A percentile compares a stretch with the other conserved stretches of the same genome.
Evolutionary conservation across 1,139 yeast species (phyloP).

Genomic region (Spathaspora sp.): DNA sequence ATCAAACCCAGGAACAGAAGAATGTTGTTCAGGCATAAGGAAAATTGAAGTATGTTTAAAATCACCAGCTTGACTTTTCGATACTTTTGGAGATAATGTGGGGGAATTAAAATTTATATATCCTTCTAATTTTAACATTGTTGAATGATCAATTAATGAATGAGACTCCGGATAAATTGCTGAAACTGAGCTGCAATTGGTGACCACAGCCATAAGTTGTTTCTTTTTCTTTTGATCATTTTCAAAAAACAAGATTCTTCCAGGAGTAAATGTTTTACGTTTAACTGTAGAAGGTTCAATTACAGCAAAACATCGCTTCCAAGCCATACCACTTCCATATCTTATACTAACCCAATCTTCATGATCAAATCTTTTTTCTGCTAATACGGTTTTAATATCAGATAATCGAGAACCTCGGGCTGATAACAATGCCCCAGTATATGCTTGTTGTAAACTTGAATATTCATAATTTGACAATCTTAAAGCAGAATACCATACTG

Average conservation of each 20-base stretch:
- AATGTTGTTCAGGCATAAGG: constrained; percentile 92
- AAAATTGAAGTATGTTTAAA: constrained; percentile 81
- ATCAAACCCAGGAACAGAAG: constrained; percentile 92
- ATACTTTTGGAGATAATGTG: constrained; percentile 30
- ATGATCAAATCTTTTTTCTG: constrained; percentile 81
- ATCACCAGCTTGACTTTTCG: constrained; percentile 47
- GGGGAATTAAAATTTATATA: constrained; percentile 61
- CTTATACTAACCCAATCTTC: constrained; percentile 95
- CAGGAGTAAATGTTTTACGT: constrained; percentile 49
- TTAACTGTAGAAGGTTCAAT: constrained; percentile 65
- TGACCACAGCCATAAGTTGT: constrained; percentile 75
- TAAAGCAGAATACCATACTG: constrained; percentile 77
- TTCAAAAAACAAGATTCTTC: constrained; percentile 64
- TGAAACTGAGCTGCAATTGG: constrained; percentile 69
- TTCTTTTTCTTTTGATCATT: constrained; percentile 71
- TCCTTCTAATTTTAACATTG: constrained; percentile 88
- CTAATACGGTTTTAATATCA: constrained; percentile 80
- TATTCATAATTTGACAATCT: constrained; percentile 79
- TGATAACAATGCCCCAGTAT: constrained; percentile 88
- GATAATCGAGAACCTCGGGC: constrained; percentile 85
- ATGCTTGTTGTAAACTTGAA: constrained; percentile 84
- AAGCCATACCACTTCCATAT: constrained; percentile 96
- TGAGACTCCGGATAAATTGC: constrained; percentile 93
- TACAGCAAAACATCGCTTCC: constrained; percentile 95
- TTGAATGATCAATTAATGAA: constrained; percentile 76